Percentiles rank a stretch among this genome's conserved stretches.
These are phyloP conservation scores for Aeschynomene evenia DNA, from an alignment of 306 rosid genomes.

Conservation along the genomic window DNA sequence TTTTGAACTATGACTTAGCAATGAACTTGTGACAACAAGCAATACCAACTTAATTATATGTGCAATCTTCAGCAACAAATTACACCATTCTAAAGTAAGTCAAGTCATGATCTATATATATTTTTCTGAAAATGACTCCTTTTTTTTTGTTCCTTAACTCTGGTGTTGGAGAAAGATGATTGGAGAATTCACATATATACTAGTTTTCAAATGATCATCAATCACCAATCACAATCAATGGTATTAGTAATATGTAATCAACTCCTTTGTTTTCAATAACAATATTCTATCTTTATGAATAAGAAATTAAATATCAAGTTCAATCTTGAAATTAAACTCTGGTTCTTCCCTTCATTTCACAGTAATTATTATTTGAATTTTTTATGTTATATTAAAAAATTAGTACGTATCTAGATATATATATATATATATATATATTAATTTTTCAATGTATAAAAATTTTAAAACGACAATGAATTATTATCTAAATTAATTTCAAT, in stretches of 20 bases:
- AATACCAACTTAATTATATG: slow-evolving; percentile 29
- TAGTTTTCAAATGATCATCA: slow-evolving; percentile 16
- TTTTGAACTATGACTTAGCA: slow-evolving; percentile 43
- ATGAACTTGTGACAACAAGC: slow-evolving; percentile 33
- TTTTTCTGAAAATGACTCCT: slow-evolving; percentile 27
- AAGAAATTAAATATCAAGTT: background rate
- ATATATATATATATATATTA: too few species aligned
- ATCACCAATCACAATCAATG: background rate
- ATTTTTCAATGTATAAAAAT: too few species aligned
- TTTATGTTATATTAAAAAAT: too few species aligned
- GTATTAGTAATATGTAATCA: slow-evolving; percentile 1
- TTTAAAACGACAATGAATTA: too few species aligned
- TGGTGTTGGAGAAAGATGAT: slow-evolving; percentile 25
- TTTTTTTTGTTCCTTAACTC: slow-evolving; percentile 8
- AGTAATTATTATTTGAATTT: too few species aligned
- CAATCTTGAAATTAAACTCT: too few species aligned
- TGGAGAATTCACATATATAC: slow-evolving; percentile 27
- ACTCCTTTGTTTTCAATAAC: background rate
- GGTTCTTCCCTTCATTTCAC: too few species aligned
- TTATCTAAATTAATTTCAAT: too few species aligned
- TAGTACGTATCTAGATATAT: too few species aligned
- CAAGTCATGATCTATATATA: slow-evolving; percentile 32
- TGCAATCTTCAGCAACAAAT: slow-evolving; percentile 33
- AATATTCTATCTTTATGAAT: background rate
- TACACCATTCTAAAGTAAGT: slow-evolving; percentile 30